These are phyloP conservation scores for Taphrina pruni DNA, from an alignment of 1,139 yeast species.

Conservation along the genomic window DNA sequence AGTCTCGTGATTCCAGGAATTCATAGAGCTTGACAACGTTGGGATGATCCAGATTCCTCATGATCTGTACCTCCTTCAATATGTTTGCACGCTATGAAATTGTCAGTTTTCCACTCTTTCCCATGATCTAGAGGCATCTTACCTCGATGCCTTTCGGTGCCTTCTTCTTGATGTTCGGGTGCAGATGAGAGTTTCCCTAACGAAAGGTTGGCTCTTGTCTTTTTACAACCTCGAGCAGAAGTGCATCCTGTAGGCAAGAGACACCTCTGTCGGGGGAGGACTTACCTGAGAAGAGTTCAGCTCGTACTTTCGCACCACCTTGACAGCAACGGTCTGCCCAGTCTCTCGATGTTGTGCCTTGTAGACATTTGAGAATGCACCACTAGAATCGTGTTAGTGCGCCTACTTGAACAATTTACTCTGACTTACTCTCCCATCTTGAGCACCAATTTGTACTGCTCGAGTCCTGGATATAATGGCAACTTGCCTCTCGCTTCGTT, in stretches of 20 bases:
- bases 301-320: slow-evolving; percentile 76
- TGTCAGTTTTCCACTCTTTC: slow-evolving; percentile 3
- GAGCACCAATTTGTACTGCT: slow-evolving; percentile 56
- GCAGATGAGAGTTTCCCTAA: slow-evolving; percentile 41
- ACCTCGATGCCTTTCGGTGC: slow-evolving; percentile 50
- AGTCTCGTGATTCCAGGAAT: slow-evolving; percentile 66
- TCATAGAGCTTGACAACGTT: slow-evolving; percentile 75
- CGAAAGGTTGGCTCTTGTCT: slow-evolving; percentile 38
- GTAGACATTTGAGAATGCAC: slow-evolving; percentile 89
- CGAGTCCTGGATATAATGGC: slow-evolving; percentile 59
- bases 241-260: slow-evolving; percentile 29
- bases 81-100: slow-evolving; percentile 59
- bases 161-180: slow-evolving; percentile 48
- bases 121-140: slow-evolving; percentile 43
- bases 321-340: slow-evolving; percentile 72
- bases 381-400: slow-evolving; percentile 61
- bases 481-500: slow-evolving; percentile 54
- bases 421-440: slow-evolving; percentile 55
- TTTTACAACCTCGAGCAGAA: slow-evolving; percentile 31
- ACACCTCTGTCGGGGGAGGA: slow-evolving; percentile 44
- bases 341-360: slow-evolving; percentile 64
- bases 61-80: slow-evolving; percentile 81
- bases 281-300: slow-evolving; percentile 57
- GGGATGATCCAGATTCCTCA: slow-evolving; percentile 74
- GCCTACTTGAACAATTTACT: background rate